These are phyloP conservation scores for Flaveria brownii DNA, from an alignment of 129 eudicot species.

Conservation along the genomic window DNA sequence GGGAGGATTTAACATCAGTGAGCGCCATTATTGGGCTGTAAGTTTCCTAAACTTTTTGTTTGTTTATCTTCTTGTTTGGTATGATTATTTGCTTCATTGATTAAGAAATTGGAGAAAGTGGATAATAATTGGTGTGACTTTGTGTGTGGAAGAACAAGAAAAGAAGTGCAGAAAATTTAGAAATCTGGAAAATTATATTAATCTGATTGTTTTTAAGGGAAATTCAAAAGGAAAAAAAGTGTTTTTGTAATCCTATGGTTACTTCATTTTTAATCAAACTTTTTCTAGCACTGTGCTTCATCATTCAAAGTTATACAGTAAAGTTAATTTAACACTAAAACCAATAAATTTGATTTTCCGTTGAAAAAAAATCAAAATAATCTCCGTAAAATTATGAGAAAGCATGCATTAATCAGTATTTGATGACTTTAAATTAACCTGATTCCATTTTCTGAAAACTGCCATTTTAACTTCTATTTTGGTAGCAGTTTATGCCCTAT, in stretches of 20 bases:
- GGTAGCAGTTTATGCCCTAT: background rate
- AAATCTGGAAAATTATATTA: background rate
- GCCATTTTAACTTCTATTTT: background rate
- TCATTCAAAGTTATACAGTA: background rate
- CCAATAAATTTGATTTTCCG: background rate
- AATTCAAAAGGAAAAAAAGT: no score
- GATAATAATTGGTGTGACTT: no score
- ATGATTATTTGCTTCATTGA: no score
- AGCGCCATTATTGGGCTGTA: constrained; percentile 90
- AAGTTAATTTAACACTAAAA: background rate
- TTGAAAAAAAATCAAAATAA: background rate
- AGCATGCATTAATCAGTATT: background rate
- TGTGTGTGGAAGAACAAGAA: background rate
- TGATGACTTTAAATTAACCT: no score
- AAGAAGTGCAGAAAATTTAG: constrained; percentile 3
- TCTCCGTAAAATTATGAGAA: background rate
- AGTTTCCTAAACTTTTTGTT: constrained; percentile 28
- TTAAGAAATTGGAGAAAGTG: no score
- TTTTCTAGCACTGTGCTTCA: background rate
- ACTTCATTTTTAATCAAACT: background rate
- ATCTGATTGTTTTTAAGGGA: background rate
- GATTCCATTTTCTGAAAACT: background rate
- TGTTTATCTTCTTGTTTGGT: background rate
- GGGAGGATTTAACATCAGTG: constrained; percentile 89
- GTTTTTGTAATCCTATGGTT: no score